Conservation (phyloP, 164 flowering plant genomes). For the Dillenia turbinata region DNA sequence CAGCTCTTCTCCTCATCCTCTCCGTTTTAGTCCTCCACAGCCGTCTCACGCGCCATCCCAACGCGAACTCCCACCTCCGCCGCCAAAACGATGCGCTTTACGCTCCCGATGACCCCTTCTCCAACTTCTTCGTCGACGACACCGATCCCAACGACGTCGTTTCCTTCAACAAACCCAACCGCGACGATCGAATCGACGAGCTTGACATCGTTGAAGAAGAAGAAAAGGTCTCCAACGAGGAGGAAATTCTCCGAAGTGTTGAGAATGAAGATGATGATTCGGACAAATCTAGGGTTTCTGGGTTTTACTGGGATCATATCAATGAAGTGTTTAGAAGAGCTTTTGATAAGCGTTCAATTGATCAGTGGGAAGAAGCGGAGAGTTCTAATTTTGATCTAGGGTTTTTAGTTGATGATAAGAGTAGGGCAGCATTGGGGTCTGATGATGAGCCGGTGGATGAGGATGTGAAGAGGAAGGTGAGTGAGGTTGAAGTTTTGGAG, state of each 20-base stretch:
- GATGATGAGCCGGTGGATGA: constrained; percentile 85
- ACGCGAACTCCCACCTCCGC: constrained; percentile 7
- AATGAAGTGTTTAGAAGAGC: constrained; percentile 49
- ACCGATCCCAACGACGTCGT: constrained; percentile 17
- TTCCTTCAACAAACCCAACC: constrained; percentile 10
- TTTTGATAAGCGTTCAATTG: constrained; percentile 48
- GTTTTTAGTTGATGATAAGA: constrained; percentile 19
- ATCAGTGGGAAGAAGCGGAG: constrained; percentile 56
- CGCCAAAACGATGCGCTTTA: too few relatives aligned
- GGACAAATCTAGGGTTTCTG: constrained; percentile 21
- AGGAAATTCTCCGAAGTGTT: constrained; percentile 27
- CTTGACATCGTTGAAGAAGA: constrained; percentile 51
- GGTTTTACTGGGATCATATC: constrained; percentile 62
- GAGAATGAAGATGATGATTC: constrained; percentile 25
- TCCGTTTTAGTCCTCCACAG: constrained; percentile 79
- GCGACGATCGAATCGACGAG: constrained; percentile 76
- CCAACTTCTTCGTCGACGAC: constrained; percentile 24
- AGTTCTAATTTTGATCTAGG: constrained; percentile 14
- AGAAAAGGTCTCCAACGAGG: constrained; percentile 19
- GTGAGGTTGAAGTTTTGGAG: constrained; percentile 49
- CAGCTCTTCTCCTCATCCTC: constrained; percentile 88
- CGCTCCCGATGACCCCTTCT: constrained; percentile 3
- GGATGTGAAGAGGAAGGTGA: constrained; percentile 49
- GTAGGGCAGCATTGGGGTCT: constrained; percentile 53
- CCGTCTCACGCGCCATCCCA: constrained; percentile 40